Percentiles rank a stretch among this genome's conserved stretches.
Conservation (phyloP, 2,329 filamentous ascomycete species). For the Trichoderma oligosporum region DNA sequence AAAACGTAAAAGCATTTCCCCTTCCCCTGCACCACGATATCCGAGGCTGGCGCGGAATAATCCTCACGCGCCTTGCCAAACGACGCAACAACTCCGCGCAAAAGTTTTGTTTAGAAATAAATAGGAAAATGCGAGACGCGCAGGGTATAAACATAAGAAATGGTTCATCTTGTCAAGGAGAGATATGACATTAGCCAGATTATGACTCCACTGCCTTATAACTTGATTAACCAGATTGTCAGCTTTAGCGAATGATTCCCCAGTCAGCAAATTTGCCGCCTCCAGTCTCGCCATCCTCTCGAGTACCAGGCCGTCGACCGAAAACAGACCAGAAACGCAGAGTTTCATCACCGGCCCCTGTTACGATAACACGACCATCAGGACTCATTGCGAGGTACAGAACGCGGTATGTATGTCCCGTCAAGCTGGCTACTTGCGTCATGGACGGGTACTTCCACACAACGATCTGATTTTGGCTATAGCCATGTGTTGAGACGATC, state of each 20-base stretch:
- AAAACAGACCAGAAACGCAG: conserved; percentile 97
- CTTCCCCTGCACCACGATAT: conserved; percentile 4
- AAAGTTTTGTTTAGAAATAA: not conserved
- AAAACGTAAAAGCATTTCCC: conserved; percentile 9
- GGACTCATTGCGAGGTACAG: conserved; percentile 97
- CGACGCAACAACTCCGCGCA: conserved; percentile 11
- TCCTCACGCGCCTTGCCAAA: not conserved
- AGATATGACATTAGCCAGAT: conserved; percentile 13
- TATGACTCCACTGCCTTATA: not conserved
- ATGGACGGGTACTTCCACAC: conserved; percentile 99
- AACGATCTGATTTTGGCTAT: conserved; percentile 97
- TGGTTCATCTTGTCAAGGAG: conserved; percentile 10
- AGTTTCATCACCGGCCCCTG: conserved; percentile 93
- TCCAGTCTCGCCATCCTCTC: conserved; percentile 61
- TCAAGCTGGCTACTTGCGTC: conserved; percentile 92
- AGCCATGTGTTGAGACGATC: conserved; percentile 94
- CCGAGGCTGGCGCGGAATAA: not conserved
- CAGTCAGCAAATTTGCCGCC: conserved; percentile 67
- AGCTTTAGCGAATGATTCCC: conserved; percentile 68
- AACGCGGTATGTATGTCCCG: conserved; percentile 94
- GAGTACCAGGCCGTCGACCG: conserved; percentile 70
- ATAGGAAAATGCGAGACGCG: not conserved
- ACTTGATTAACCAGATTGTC: not conserved
- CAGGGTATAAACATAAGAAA: conserved; percentile 15
- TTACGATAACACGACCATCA: conserved; percentile 89